phyloP scores from a whole-genome alignment of 2,329 filamentous ascomycete genomes.

The Neonectria coccinea region DNA sequence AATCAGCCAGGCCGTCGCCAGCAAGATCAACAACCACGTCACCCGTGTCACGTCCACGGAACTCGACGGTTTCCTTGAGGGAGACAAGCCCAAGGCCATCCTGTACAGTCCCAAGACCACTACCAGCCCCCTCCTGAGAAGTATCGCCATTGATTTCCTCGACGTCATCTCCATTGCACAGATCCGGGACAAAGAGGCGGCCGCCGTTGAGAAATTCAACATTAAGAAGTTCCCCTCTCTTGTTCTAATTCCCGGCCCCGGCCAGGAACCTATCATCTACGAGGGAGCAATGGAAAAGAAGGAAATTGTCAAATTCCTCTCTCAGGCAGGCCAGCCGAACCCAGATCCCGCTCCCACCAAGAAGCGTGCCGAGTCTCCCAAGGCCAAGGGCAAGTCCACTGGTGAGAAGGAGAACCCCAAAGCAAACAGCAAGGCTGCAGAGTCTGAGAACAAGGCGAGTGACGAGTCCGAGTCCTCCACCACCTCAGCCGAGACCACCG shows the following conservation, averaged over 20 bases:
- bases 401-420: constrained; percentile 45
- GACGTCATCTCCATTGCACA: constrained; percentile 84
- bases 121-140: constrained; percentile 83
- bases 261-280: constrained; percentile 77
- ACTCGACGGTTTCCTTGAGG: constrained; percentile 79
- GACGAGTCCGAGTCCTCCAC: constrained; percentile 38
- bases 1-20: constrained; percentile 86
- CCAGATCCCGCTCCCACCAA: constrained; percentile 70
- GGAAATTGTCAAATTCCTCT: constrained; percentile 83
- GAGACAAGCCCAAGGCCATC: constrained; percentile 83
- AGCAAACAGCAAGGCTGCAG: constrained; percentile 50
- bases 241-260: constrained; percentile 79
- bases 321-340: constrained; percentile 82
- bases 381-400: constrained; percentile 55
- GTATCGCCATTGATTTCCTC: constrained; percentile 90
- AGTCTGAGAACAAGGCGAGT: constrained; percentile 45
- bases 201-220: constrained; percentile 78
- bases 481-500: constrained; percentile 26
- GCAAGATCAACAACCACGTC: constrained; percentile 93
- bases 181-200: constrained; percentile 82
- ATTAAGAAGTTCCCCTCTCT: constrained; percentile 84
- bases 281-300: constrained; percentile 88
- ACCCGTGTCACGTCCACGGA: constrained; percentile 83
- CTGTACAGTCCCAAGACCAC: constrained; percentile 95
- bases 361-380: constrained; percentile 52